phyloP scores from a whole-genome alignment of 192 early-diverging fungal species.

The Coemansia biformis region DNA sequence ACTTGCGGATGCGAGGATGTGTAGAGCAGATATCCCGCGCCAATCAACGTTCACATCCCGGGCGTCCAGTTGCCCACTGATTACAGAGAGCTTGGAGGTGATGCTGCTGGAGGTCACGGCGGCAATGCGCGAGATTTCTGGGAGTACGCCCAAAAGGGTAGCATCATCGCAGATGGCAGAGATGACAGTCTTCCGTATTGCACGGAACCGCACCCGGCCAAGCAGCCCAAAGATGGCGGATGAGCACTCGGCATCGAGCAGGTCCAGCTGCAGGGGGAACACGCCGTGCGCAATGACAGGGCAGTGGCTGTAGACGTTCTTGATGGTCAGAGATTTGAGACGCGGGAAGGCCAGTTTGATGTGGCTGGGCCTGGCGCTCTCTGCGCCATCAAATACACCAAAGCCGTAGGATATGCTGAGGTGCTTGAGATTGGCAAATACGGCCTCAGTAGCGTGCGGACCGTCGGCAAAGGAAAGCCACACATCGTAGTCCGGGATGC shows the following conservation, averaged over 20 bases:
- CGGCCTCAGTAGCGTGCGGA: background rate
- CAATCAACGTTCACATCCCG: background rate
- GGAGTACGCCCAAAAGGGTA: background rate
- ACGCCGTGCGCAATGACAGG: slow-evolving; percentile 2
- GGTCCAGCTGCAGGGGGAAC: background rate
- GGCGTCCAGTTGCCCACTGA: background rate
- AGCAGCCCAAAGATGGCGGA: background rate
- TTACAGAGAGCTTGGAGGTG: background rate
- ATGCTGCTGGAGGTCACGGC: background rate
- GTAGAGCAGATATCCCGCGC: background rate
- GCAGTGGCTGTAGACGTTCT: slow-evolving; percentile 3
- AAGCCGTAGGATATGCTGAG: background rate
- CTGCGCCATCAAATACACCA: background rate
- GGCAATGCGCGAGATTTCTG: no score
- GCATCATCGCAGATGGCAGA: background rate
- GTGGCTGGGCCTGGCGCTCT: background rate
- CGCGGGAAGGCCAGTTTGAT: background rate
- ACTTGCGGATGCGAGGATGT: background rate
- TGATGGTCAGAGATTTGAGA: background rate
- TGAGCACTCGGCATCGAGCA: slow-evolving; percentile 4
- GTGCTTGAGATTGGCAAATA: slow-evolving; percentile 5
- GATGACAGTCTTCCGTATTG: background rate
- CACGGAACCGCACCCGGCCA: background rate
- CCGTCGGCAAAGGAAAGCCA: background rate
- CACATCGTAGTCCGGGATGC: background rate